A percentile compares a stretch with the other conserved stretches of the same genome.
Evolutionary conservation across 805 yeast species (phyloP).

Genomic region (Peterozyma xylosa): DNA sequence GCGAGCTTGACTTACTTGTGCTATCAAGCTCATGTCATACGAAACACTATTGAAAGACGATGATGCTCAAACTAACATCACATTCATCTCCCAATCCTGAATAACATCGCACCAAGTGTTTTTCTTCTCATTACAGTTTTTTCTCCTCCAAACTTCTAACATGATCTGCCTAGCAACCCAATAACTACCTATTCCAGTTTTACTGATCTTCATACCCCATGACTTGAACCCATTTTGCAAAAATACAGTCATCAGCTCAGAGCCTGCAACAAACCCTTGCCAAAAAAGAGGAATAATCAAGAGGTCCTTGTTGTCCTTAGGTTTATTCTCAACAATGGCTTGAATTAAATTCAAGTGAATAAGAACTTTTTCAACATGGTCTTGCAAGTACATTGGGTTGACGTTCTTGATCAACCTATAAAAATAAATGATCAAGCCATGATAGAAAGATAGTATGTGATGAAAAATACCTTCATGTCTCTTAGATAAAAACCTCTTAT

Average conservation of each 20-base stretch:
- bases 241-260: constrained; percentile 55
- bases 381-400: constrained; percentile 51
- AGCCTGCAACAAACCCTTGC: constrained; percentile 87
- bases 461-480: constrained; percentile 71
- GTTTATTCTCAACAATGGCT: constrained; percentile 35
- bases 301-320: constrained; percentile 32
- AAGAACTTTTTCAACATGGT: constrained; percentile 52
- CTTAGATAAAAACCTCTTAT: constrained; percentile 34
- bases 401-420: constrained; percentile 53
- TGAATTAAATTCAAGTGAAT: constrained; percentile 59
- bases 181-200: constrained; percentile 65
- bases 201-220: constrained; percentile 65
- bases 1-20: no score
- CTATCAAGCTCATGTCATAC: no score
- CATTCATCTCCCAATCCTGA: constrained; percentile 78
- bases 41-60: no score
- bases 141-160: constrained; percentile 80
- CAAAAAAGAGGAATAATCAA: constrained; percentile 73
- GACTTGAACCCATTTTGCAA: constrained; percentile 60
- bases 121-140: constrained; percentile 46
- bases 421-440: constrained; percentile 65
- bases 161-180: constrained; percentile 83
- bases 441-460: constrained; percentile 73
- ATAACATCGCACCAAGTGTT: constrained; percentile 77
- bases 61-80: constrained; percentile 48